Percentiles rank a stretch among this genome's conserved stretches.
Conservation (phyloP, 441 rosid genomes). For the Codiaeum variegatum region DNA sequence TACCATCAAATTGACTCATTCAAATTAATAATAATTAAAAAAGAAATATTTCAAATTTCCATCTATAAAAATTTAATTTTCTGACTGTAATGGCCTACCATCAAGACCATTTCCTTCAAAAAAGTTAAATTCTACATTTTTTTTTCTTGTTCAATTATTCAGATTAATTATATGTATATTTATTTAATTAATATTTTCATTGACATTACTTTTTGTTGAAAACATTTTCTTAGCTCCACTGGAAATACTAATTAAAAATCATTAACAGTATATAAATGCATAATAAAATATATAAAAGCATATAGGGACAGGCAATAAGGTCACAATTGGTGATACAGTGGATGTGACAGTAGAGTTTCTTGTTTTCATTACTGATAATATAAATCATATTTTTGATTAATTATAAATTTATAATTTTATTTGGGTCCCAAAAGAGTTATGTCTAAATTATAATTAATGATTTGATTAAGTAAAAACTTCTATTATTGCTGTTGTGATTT, state of each 20-base stretch:
- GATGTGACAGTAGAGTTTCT: constrained; percentile 34
- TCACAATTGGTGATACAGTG: constrained; percentile 39
- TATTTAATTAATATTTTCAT: constrained; percentile 19
- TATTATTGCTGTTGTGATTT: constrained; percentile 6
- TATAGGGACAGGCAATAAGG: constrained; percentile 27
- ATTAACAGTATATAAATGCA: neutral
- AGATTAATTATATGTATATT: too few species aligned
- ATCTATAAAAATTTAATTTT: neutral
- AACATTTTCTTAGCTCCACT: constrained; percentile 15
- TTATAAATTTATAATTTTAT: neutral
- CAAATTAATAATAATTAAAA: neutral
- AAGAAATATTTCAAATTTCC: neutral
- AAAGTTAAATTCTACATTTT: neutral
- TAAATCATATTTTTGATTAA: neutral
- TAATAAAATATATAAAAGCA: constrained; percentile 12
- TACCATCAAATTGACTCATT: constrained; percentile 5
- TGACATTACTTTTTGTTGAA: constrained; percentile 27
- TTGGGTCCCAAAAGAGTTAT: constrained; percentile 1
- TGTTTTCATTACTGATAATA: constrained; percentile 9
- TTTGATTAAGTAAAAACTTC: constrained; percentile 7
- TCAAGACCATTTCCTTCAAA: constrained; percentile 24
- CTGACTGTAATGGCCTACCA: constrained; percentile 25
- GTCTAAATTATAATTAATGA: too few species aligned
- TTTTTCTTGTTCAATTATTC: too few species aligned
- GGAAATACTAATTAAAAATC: neutral